Evolutionary conservation across 163 green algal genomes (phyloP), one percentile per base, ranked within the genome.

Genomic region (Prototheca stagnorum): DNA sequence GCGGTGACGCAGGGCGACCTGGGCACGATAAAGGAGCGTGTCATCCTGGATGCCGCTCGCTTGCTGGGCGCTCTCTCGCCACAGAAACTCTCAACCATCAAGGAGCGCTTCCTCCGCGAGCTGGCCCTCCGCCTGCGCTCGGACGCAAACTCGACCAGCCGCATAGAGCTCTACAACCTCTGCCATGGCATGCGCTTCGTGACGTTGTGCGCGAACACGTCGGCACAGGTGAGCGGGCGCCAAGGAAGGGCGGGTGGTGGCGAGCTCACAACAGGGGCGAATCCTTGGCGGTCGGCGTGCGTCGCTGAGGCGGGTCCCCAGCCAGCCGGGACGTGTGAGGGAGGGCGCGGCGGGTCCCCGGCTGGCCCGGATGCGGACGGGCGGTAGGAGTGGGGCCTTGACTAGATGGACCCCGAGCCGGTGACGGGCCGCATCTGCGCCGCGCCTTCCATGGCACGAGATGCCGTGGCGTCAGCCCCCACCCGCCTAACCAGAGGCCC

Each of bases 101-200:
- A 44, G 11, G 29, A 56, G 8, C 41, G 50, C 17, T 77, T 73
- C 44, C 25, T 70, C 16, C 47, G 58, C 36, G 61, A 77, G 35
- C 39, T 84, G 16, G 52, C 57, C 17, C 50, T 57, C 23, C 49
- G 75, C 0, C 40, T 87, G 6, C 49, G 49, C 16, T 67, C 73
- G 45, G 73, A 84, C 35, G 8, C 62, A 21, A 61, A 25, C 26
- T 70, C 43, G 15, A 21, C 55, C 26, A 49, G 25, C 27, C 51
- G 56, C 44, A 71, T 64, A 46, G 58, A 78, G 63, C 63, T 81
- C 21, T 31, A 77, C 25, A 61, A 68, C 33, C 48, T 86, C 33
- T 67, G 57, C 25, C 47, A 67, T 43, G 72, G 63, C 44, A 73
- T 90, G 67, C 56, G 59, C 1, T 59, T 54, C 23, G 47, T 88